Conservation (phyloP, 2,329 filamentous ascomycete genomes). For the Cryphonectria japonica region DNA sequence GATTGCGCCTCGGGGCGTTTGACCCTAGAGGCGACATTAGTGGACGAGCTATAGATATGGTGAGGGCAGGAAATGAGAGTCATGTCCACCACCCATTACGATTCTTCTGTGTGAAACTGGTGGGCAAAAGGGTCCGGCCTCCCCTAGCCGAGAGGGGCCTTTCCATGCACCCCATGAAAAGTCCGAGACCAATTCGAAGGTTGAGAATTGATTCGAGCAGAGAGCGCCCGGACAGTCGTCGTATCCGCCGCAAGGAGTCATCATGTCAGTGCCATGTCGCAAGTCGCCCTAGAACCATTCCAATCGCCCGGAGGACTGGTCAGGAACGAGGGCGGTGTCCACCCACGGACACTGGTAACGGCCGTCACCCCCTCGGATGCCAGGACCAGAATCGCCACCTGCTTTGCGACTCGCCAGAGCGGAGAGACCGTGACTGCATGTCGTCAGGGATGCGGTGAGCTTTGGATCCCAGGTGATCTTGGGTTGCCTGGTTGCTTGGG, state of each 20-base stretch:
- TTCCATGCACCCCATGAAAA: background rate
- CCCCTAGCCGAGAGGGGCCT: background rate
- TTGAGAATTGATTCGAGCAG: background rate
- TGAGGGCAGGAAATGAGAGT: constrained; percentile 17
- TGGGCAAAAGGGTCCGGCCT: background rate
- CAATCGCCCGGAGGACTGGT: background rate
- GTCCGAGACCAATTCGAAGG: background rate
- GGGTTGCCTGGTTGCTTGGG: background rate
- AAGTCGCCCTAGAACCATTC: background rate
- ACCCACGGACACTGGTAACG: background rate
- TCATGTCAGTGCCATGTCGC: constrained; percentile 1
- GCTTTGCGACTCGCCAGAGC: background rate
- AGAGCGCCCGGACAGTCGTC: background rate
- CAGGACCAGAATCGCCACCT: background rate
- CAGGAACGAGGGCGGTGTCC: background rate
- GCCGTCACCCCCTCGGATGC: background rate
- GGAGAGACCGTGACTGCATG: background rate
- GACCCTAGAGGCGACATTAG: constrained; percentile 24
- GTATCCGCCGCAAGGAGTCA: background rate
- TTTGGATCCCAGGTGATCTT: background rate
- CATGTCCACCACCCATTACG: constrained; percentile 17
- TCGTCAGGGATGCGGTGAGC: constrained; percentile 6
- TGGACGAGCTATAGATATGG: constrained; percentile 12
- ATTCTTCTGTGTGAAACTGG: background rate
- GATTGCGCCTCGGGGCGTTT: constrained; percentile 6